Evolutionary conservation across 345 rosid species (phyloP).

Genomic region (Salix viminalis): DNA sequence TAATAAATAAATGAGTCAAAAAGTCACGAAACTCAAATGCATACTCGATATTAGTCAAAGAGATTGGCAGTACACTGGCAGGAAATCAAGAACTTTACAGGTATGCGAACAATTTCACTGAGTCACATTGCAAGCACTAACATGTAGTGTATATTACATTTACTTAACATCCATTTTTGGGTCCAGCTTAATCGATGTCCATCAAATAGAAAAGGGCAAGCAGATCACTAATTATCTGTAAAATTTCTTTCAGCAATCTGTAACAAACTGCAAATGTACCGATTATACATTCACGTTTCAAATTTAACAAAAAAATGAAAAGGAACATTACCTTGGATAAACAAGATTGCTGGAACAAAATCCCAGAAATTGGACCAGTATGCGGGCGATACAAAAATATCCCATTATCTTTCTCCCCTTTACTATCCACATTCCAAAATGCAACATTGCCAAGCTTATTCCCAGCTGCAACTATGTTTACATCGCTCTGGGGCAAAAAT

Average conservation of each 20-base stretch:
- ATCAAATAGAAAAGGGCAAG: not conserved
- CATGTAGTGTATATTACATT: no score
- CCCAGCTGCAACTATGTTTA: constrained; percentile 69
- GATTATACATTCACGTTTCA: not conserved
- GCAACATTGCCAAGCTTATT: constrained; percentile 58
- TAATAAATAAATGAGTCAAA: not conserved
- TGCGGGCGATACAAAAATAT: constrained; percentile 57
- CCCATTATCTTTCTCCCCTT: constrained; percentile 41
- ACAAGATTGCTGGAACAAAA: constrained; percentile 50
- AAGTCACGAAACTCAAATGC: not conserved
- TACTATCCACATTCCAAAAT: constrained; percentile 65
- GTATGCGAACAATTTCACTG: not conserved
- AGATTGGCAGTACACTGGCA: not conserved
- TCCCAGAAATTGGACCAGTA: constrained; percentile 53
- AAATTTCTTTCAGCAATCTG: not conserved
- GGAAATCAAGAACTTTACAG: not conserved
- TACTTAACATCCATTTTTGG: no score
- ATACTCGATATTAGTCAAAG: not conserved
- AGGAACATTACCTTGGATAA: constrained; percentile 49
- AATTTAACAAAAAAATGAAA: not conserved
- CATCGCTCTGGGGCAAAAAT: constrained; percentile 52
- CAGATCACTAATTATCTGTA: not conserved
- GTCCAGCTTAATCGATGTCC: not conserved
- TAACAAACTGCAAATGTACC: not conserved
- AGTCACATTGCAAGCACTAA: not conserved